Conservation (phyloP, 495 filamentous ascomycete genomes). For the Hypoxylon fragiforme region DNA sequence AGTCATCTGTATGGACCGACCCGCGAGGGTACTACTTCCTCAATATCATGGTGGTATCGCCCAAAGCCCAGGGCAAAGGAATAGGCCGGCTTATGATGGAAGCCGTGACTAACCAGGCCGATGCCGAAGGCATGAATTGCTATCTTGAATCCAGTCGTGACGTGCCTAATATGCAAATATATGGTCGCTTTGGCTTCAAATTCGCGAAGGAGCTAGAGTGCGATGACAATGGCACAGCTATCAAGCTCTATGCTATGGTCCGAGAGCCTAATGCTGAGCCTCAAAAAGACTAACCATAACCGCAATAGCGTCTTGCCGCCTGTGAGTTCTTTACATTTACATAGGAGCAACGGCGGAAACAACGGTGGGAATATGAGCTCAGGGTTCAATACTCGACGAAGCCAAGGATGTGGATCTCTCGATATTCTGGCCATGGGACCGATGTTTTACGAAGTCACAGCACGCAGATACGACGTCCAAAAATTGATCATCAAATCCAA, state of each 20-base stretch:
- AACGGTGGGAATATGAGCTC: too few relatives aligned
- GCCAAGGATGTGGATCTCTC: too few relatives aligned
- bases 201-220: conserved; percentile 64
- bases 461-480: too few relatives aligned
- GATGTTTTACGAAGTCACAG: too few relatives aligned
- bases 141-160: conserved; percentile 68
- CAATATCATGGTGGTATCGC: conserved; percentile 68
- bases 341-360: too few relatives aligned
- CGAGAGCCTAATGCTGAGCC: conserved; percentile 45
- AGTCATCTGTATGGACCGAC: conserved; percentile 61
- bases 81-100: conserved; percentile 63
- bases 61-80: conserved; percentile 60
- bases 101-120: conserved; percentile 60
- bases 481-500: too few relatives aligned
- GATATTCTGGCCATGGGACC: too few relatives aligned
- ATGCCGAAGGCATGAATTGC: conserved; percentile 60
- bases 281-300: conserved; percentile 14
- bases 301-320: background rate
- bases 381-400: too few relatives aligned
- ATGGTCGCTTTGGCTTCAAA: conserved; percentile 67
- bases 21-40: conserved; percentile 68
- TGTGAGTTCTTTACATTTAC: background rate
- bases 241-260: conserved; percentile 57
- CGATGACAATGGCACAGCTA: conserved; percentile 54
- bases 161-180: conserved; percentile 66